Conservation (phyloP, 2,329 filamentous ascomycete genomes). For the Pyrenophora tritici-repentis region DNA sequence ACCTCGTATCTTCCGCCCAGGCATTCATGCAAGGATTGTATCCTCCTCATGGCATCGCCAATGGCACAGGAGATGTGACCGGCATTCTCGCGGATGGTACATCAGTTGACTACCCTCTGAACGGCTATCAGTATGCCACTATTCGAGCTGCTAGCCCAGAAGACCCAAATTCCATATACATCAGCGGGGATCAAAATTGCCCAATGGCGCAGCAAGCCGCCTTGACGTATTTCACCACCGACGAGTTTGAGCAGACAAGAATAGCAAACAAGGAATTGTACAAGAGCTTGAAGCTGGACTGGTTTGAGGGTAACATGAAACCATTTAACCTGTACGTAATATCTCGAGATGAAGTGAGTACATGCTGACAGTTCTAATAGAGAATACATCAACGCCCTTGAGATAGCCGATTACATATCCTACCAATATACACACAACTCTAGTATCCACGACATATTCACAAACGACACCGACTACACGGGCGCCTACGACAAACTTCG, state of each 20-base stretch:
- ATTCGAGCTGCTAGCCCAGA: slow-evolving; percentile 51
- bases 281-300: slow-evolving; percentile 48
- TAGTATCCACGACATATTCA: slow-evolving; percentile 43
- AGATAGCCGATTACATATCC: slow-evolving; percentile 61
- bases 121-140: slow-evolving; percentile 63
- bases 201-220: slow-evolving; percentile 45
- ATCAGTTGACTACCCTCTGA: slow-evolving; percentile 54
- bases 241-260: slow-evolving; percentile 49
- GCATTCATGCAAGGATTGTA: slow-evolving; percentile 68
- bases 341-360: background rate
- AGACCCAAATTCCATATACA: slow-evolving; percentile 58
- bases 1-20: slow-evolving; percentile 58
- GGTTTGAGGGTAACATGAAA: slow-evolving; percentile 51
- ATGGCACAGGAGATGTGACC: slow-evolving; percentile 38
- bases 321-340: slow-evolving; percentile 33
- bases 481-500: slow-evolving; percentile 38
- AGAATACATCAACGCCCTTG: slow-evolving; percentile 58
- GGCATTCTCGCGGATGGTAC: slow-evolving; percentile 56
- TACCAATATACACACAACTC: slow-evolving; percentile 60
- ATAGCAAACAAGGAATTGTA: slow-evolving; percentile 53
- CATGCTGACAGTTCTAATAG: slow-evolving; percentile 30
- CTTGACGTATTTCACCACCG: slow-evolving; percentile 49
- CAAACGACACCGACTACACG: slow-evolving; percentile 31
- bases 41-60: slow-evolving; percentile 52
- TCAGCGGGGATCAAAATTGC: slow-evolving; percentile 57